Evolutionary conservation across 139 green algal species (phyloP).

Genomic region (Edaphochlamys debaryana): DNA sequence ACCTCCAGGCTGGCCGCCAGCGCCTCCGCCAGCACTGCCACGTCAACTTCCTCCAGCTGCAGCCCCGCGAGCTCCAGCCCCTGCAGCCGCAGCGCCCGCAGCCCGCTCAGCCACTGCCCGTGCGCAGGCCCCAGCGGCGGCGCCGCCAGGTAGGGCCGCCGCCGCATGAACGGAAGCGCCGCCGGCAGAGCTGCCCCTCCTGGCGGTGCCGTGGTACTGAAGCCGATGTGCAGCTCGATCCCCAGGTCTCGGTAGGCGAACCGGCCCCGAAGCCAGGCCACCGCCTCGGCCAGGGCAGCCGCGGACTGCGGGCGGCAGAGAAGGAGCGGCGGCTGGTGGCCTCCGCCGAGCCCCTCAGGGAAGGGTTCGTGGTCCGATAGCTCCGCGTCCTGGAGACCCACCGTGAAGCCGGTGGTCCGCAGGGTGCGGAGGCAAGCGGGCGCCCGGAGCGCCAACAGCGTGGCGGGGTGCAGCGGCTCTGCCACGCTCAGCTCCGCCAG

Average conservation of each 20-base stretch:
- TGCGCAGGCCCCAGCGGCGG: neutral
- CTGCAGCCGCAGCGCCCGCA: neutral
- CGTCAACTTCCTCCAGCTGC: neutral
- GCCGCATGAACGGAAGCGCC: neutral
- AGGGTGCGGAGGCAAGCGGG: neutral
- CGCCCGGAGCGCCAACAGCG: neutral
- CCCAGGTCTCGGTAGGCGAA: constrained; percentile 21
- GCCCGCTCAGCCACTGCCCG: neutral
- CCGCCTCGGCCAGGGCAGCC: neutral
- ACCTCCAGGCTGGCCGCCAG: neutral
- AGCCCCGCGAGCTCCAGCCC: constrained; percentile 18
- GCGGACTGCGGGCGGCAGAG: too few species aligned
- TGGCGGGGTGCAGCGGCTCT: neutral
- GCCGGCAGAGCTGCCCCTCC: neutral
- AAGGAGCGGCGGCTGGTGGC: too few species aligned
- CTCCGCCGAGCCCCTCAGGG: too few species aligned
- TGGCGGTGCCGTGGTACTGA: neutral
- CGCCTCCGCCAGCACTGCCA: neutral
- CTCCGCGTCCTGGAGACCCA: neutral
- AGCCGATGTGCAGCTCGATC: constrained; percentile 15
- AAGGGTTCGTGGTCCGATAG: neutral
- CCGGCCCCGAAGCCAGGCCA: neutral
- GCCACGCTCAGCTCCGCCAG: constrained; percentile 12
- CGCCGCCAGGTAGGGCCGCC: neutral
- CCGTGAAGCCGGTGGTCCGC: neutral